Conservation (phyloP, 495 filamentous ascomycete genomes). For the Jackrogersella minutella region DNA sequence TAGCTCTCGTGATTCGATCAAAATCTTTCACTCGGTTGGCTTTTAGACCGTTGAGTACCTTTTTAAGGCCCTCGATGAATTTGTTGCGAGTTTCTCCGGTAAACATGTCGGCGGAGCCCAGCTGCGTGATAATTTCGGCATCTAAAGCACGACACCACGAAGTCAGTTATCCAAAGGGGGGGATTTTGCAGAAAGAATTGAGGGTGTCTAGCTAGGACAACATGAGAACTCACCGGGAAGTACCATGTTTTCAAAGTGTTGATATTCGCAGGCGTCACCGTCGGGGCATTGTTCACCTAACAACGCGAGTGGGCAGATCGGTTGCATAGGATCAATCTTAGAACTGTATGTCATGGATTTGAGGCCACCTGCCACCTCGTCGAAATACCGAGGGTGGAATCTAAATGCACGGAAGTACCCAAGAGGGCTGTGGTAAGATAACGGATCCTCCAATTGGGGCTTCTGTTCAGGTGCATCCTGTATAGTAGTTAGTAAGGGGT, state of each 20-base stretch:
- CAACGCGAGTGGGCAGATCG: slow-evolving; percentile 77
- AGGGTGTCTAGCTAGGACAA: slow-evolving; percentile 13
- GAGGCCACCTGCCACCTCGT: slow-evolving; percentile 76
- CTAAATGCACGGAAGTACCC: slow-evolving; percentile 86
- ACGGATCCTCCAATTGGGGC: slow-evolving; percentile 48
- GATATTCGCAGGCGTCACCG: slow-evolving; percentile 67
- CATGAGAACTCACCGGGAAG: slow-evolving; percentile 76
- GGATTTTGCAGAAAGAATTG: slow-evolving; percentile 38
- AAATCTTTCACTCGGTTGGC: slow-evolving; percentile 80
- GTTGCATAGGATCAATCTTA: slow-evolving; percentile 75
- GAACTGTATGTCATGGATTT: slow-evolving; percentile 93
- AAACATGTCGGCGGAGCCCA: slow-evolving; percentile 78
- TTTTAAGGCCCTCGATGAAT: slow-evolving; percentile 78
- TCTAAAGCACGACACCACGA: slow-evolving; percentile 69
- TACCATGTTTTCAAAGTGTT: slow-evolving; percentile 82
- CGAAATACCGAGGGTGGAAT: slow-evolving; percentile 77
- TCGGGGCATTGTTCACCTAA: slow-evolving; percentile 81
- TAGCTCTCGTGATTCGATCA: slow-evolving; percentile 77
- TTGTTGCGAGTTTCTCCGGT: slow-evolving; percentile 71
- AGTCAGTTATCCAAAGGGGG: slow-evolving; percentile 68
- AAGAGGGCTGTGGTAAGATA: slow-evolving; percentile 84
- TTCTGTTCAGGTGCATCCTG: slow-evolving; percentile 37
- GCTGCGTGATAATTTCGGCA: slow-evolving; percentile 83
- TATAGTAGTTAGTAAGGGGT: slow-evolving; percentile 41
- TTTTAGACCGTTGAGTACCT: slow-evolving; percentile 78